Percentiles rank a stretch among this genome's conserved stretches.
phyloP scores from a whole-genome alignment of 2,329 filamentous ascomycete genomes.

The Drechslerella dactyloides region DNA sequence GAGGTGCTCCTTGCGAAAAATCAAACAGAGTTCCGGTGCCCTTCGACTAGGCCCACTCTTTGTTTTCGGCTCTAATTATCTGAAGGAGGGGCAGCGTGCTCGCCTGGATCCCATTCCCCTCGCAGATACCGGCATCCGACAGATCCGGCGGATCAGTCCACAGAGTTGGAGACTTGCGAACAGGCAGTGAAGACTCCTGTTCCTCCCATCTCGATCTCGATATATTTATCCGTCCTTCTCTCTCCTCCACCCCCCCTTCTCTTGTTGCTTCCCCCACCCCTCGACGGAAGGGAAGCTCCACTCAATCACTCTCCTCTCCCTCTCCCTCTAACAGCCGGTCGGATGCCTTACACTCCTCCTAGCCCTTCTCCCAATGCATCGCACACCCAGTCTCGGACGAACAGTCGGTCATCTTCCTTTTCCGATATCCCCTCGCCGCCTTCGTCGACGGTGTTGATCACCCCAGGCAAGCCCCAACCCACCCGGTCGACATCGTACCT shows the following conservation, averaged over 20 bases:
- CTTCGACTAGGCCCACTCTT: neutral
- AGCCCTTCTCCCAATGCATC: slow-evolving; percentile 57
- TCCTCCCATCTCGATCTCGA: slow-evolving; percentile 2
- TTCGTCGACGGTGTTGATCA: slow-evolving; percentile 51
- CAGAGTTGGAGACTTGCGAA: neutral
- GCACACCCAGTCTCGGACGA: slow-evolving; percentile 47
- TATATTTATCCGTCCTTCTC: neutral
- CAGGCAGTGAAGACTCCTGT: slow-evolving; percentile 4
- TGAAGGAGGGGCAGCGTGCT: neutral
- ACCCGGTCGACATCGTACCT: slow-evolving; percentile 71
- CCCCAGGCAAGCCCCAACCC: slow-evolving; percentile 59
- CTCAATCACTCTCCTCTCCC: slow-evolving; percentile 12
- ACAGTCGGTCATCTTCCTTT: slow-evolving; percentile 61
- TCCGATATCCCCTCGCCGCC: slow-evolving; percentile 53
- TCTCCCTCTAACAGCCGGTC: slow-evolving; percentile 30
- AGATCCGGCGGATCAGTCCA: neutral
- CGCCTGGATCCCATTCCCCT: neutral
- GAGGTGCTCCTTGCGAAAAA: neutral
- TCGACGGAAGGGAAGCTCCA: slow-evolving; percentile 30
- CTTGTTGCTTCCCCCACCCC: neutral
- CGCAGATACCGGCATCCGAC: neutral
- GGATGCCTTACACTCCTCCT: slow-evolving; percentile 87
- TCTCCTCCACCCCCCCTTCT: neutral
- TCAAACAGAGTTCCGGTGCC: neutral
- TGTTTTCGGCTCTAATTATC: slow-evolving; percentile 6